These are phyloP conservation scores for Dovyalis caffra DNA, from an alignment of 345 rosid genomes.

Conservation along the genomic window DNA sequence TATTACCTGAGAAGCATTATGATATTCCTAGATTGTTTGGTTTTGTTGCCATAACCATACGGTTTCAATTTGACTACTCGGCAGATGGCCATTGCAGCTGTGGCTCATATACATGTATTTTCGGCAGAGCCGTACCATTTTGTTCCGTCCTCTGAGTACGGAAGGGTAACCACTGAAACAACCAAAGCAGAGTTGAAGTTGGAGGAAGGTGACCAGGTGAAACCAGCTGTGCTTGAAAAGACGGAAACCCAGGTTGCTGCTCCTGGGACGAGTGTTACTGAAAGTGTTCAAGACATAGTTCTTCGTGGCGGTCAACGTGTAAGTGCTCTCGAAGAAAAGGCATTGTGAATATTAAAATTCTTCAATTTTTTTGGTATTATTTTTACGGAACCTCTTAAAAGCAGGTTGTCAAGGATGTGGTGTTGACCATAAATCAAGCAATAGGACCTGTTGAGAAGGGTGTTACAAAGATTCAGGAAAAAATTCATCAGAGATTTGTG, in stretches of 20 bases:
- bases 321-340: conserved; percentile 9
- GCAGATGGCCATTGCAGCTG: conserved; percentile 88
- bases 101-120: conserved; percentile 74
- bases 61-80: conserved; percentile 10
- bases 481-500: conserved; percentile 40
- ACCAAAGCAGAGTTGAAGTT: conserved; percentile 38
- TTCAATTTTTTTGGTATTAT: not conserved
- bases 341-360: not conserved
- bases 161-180: conserved; percentile 41
- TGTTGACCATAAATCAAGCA: conserved; percentile 82
- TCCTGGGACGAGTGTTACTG: conserved; percentile 70
- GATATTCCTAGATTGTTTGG: not conserved
- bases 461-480: conserved; percentile 73
- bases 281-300: conserved; percentile 87
- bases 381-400: not conserved
- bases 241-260: conserved; percentile 54
- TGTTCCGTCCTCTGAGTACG: conserved; percentile 34
- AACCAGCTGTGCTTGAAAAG: conserved; percentile 38
- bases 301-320: conserved; percentile 75
- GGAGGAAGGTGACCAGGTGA: conserved; percentile 32
- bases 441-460: conserved; percentile 85
- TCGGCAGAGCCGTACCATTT: conserved; percentile 59
- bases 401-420: conserved; percentile 78
- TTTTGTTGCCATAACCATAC: not conserved
- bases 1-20: not conserved